Evolutionary conservation across 2,329 filamentous ascomycete species (phyloP), one percentile per base, ranked within the genome.

Genomic region (Macrophomina phaseolina): DNA sequence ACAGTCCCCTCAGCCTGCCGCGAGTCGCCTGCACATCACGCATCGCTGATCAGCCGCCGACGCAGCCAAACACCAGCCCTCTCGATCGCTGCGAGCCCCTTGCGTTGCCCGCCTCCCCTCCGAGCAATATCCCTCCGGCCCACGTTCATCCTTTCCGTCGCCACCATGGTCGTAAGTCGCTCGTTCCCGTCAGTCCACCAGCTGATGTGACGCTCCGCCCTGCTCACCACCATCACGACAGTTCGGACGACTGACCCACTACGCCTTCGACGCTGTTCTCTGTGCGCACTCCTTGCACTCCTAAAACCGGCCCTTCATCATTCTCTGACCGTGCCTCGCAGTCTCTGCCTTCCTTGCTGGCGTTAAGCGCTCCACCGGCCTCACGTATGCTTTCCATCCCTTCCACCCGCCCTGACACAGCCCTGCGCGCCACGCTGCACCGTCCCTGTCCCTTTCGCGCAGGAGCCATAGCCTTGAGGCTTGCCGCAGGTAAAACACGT

Each of bases 281-380:
- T 84, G 92, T 95, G 87, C 74, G 91, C 85, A 51, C 30, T 7
- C 58, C 58, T 45, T 23, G 46, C 40, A 40, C 12, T 56, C 40
- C 36, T 14, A n/a, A 48, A 28, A 46, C 67, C 66, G 58, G 58
- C 42, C 58, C 58, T 62, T 62, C 58, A 62, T 62, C 38, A 38
- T 38, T 38, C 32, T 48, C 58, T 62, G 16, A 62, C 58, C 58
- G 58, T 32, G 12, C 40, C 36, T 28, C 55, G 4, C 71, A 96
- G 92, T 99, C 80, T 99, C 95, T 75, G 92, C 95, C 70, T 94
- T 98, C 79, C 89, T 99, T 72, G 95, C 95, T 46, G 95, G 95
- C 75, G 94, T 99, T 85, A 96, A 97, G 84, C 93, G 95, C 73
- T 97, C 94, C 71, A 98, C 95, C 69, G 95, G 95, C 76, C 86